Evolutionary conservation across 176 grass and related monocot genomes (phyloP).

Genomic region (Hsuehochloa calcarea): DNA sequence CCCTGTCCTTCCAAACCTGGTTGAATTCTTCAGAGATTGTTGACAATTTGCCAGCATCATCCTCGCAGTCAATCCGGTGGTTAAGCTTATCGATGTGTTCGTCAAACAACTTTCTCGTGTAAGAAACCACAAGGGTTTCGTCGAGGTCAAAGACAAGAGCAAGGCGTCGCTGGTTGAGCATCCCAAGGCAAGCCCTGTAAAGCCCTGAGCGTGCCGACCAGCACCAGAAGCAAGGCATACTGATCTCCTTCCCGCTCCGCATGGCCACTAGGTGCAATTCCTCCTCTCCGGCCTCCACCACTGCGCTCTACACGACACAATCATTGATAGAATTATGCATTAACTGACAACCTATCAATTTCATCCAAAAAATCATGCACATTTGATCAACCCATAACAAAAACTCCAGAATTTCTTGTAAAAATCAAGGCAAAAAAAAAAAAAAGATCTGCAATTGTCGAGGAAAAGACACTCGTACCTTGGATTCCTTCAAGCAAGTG

Average conservation of each 20-base stretch:
- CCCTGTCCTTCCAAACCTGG: conserved; percentile 43
- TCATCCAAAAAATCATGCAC: too few relatives aligned
- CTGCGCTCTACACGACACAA: conserved; percentile 43
- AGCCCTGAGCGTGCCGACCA: conserved; percentile 47
- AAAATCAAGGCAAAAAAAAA: too few relatives aligned
- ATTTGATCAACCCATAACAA: too few relatives aligned
- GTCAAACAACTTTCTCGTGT: conserved; percentile 56
- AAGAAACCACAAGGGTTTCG: conserved; percentile 56
- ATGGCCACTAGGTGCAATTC: conserved; percentile 68
- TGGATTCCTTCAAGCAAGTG: conserved; percentile 47
- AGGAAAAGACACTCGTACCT: conserved; percentile 11
- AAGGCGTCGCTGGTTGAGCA: conserved; percentile 61
- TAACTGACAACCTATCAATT: too few relatives aligned
- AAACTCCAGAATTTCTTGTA: not conserved
- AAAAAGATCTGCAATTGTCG: too few relatives aligned
- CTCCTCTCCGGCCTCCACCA: conserved; percentile 41
- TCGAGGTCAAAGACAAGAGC: conserved; percentile 64
- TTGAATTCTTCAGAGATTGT: conserved; percentile 47
- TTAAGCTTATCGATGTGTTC: conserved; percentile 46
- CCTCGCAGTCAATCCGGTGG: conserved; percentile 37
- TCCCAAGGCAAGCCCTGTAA: conserved; percentile 41
- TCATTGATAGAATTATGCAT: not conserved
- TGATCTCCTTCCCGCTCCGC: conserved; percentile 56
- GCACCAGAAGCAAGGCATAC: conserved; percentile 72
- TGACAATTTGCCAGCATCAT: conserved; percentile 43